A percentile compares a stretch with the other conserved stretches of the same genome.
Evolutionary conservation across 2,329 filamentous ascomycete species (phyloP).

Genomic region (Trichoderma gracile): DNA sequence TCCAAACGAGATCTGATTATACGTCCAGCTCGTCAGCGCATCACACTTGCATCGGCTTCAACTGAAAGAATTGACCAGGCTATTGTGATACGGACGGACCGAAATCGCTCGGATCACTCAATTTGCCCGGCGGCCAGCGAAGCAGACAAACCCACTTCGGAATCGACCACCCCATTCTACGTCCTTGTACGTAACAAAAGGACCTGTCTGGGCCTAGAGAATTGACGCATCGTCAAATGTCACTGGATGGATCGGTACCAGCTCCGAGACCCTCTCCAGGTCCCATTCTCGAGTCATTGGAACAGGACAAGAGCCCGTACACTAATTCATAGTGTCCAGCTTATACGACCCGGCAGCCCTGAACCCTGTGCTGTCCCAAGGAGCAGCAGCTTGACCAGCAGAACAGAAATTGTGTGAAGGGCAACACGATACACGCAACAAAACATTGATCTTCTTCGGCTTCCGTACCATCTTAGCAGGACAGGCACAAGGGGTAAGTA

Average conservation of each 20-base stretch:
- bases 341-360: not conserved
- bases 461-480: not conserved
- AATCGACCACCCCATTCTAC: not conserved
- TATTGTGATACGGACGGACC: not conserved
- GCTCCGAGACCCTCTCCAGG: not conserved
- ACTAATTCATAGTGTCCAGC: not conserved
- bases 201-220: not conserved
- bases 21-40: not conserved
- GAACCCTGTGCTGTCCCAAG: not conserved
- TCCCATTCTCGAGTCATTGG: slow-evolving; percentile 5
- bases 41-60: not conserved
- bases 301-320: not conserved
- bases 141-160: not conserved
- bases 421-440: not conserved
- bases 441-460: too few species aligned
- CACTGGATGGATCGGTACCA: not conserved
- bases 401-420: not conserved
- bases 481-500: not conserved
- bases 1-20: too few species aligned
- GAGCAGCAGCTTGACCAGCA: not conserved
- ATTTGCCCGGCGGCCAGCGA: slow-evolving; percentile 5
- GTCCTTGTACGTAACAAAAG: not conserved
- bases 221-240: not conserved
- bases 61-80: too few species aligned
- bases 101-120: slow-evolving; percentile 2